Evolutionary conservation across 495 filamentous ascomycete genomes (phyloP).

Genomic region (Ascodesmis nigricans): DNA sequence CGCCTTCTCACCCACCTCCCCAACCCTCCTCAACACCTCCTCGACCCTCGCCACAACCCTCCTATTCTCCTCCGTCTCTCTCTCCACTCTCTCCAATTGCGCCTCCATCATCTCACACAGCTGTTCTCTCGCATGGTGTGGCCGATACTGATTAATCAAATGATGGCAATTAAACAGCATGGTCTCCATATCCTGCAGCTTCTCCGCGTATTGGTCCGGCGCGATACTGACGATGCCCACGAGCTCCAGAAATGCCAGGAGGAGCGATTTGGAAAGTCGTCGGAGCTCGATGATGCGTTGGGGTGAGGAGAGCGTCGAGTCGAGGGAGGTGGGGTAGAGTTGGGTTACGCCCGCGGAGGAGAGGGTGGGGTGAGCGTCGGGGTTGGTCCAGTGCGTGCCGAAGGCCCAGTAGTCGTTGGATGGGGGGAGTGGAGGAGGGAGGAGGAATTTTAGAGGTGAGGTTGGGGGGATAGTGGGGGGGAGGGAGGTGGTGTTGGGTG

Average conservation of each 20-base stretch:
- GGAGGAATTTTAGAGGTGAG: slow-evolving; percentile 39
- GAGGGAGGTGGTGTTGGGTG: slow-evolving; percentile 15
- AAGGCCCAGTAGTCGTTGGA: slow-evolving; percentile 56
- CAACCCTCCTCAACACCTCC: slow-evolving; percentile 34
- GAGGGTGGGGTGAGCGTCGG: slow-evolving; percentile 40
- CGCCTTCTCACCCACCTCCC: slow-evolving; percentile 5
- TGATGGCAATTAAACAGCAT: slow-evolving; percentile 77
- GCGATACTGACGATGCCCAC: slow-evolving; percentile 43
- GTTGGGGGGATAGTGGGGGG: slow-evolving; percentile 38
- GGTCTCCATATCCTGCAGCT: slow-evolving; percentile 52
- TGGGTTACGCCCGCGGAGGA: slow-evolving; percentile 46
- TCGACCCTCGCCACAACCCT: slow-evolving; percentile 51
- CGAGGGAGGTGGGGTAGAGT: slow-evolving; percentile 34
- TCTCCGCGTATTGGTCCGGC: slow-evolving; percentile 37
- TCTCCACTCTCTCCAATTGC: slow-evolving; percentile 46
- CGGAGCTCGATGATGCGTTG: slow-evolving; percentile 59
- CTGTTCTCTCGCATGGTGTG: slow-evolving; percentile 82
- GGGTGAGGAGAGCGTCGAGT: slow-evolving; percentile 7
- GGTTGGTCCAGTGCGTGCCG: slow-evolving; percentile 35
- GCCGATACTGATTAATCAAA: slow-evolving; percentile 79
- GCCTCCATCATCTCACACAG: slow-evolving; percentile 84
- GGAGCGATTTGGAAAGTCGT: slow-evolving; percentile 52
- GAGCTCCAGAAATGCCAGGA: slow-evolving; percentile 70
- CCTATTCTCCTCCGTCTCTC: slow-evolving; percentile 58
- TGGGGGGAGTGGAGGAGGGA: slow-evolving; percentile 54